These are phyloP conservation scores for Fusarium sp. DNA, from an alignment of 2,329 filamentous ascomycete species.

Conservation along the genomic window DNA sequence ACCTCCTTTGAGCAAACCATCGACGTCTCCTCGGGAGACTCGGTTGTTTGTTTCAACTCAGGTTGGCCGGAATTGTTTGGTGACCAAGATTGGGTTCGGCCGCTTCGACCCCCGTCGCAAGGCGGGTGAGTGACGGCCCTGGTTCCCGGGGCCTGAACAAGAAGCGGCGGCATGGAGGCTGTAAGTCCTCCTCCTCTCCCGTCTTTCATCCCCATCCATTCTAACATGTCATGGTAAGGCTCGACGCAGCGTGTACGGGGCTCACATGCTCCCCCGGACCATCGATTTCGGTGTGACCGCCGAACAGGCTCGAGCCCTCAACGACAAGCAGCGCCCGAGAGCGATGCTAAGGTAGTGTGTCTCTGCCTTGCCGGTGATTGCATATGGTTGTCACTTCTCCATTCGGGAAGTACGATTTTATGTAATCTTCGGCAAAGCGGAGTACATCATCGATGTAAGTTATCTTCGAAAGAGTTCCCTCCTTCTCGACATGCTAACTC, in stretches of 20 bases:
- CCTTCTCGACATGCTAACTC: no score
- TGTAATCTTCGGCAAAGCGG: conserved; percentile 81
- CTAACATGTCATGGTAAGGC: not conserved
- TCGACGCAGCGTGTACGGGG: fast-evolving
- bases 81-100: not conserved
- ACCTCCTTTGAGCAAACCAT: conserved; percentile 81
- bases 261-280: fast-evolving
- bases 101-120: not conserved
- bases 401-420: conserved; percentile 89
- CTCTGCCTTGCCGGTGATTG: not conserved
- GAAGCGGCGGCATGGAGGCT: not conserved
- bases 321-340: not conserved
- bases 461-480: no score
- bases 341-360: not conserved
- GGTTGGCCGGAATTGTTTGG: not conserved
- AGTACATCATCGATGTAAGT: conserved; percentile 76
- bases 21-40: conserved; percentile 71
- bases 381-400: not conserved
- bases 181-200: not conserved
- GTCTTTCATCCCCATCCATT: not conserved
- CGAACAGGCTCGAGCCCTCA: fast-evolving
- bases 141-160: not conserved
- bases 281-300: fast-evolving
- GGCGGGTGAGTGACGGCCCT: not conserved
- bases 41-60: not conserved